Evolutionary conservation across 257 asterid species (phyloP).

Genomic region (Oldenlandia corymbosa): DNA sequence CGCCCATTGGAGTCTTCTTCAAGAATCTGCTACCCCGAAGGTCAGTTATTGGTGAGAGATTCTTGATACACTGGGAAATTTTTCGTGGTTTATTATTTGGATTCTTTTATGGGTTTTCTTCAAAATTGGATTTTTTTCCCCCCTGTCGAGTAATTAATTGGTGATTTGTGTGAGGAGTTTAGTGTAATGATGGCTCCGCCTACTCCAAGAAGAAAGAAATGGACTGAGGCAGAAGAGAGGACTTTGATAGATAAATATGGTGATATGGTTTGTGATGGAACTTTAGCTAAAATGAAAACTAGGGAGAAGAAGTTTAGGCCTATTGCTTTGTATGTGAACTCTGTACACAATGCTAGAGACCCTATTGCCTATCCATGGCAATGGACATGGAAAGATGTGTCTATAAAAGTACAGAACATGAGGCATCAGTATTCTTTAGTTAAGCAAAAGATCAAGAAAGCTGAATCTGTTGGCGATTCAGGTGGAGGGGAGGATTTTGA

Average conservation of each 20-base stretch:
- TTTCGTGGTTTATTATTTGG: neutral
- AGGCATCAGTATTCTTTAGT: conserved; percentile 94
- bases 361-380: conserved; percentile 82
- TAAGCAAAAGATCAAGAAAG: conserved; percentile 90
- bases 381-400: conserved; percentile 97
- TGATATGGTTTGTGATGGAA: conserved; percentile 71
- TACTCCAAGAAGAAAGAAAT: conserved; percentile 83
- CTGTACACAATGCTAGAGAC: conserved; percentile 59
- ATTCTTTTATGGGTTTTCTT: conserved; percentile 6
- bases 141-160: too few relatives aligned
- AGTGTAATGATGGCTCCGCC: conserved; percentile 58
- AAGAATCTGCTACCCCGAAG: conserved; percentile 7
- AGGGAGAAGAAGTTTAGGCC: conserved; percentile 89
- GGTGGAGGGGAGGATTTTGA: conserved; percentile 75
- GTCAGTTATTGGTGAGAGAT: conserved; percentile 11
- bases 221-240: conserved; percentile 98
- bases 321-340: conserved; percentile 73
- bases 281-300: conserved; percentile 79
- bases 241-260: conserved; percentile 84
- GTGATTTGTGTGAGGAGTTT: neutral
- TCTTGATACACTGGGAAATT: neutral
- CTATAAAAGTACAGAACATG: conserved; percentile 96
- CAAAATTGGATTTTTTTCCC: neutral
- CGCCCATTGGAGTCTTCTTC: neutral
- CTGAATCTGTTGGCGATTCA: conserved; percentile 42